Evolutionary conservation across 2,329 filamentous ascomycete genomes (phyloP).

Genomic region (Hymenoscyphus scutula): DNA sequence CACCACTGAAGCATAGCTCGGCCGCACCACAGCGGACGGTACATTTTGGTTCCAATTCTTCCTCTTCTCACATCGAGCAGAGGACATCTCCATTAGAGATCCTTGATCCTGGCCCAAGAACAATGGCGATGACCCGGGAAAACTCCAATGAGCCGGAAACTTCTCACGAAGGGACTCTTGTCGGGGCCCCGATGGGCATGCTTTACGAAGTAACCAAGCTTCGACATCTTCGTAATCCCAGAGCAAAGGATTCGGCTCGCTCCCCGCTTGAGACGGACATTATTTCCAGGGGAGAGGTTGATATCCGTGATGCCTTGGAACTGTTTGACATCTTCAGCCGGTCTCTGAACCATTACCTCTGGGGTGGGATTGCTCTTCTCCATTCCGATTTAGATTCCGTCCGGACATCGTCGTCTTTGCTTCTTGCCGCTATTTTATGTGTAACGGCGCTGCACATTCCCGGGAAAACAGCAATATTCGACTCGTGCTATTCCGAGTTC

Average conservation of each 20-base stretch:
- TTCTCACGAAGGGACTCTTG: constrained; percentile 33
- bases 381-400: constrained; percentile 49
- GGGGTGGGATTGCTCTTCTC: constrained; percentile 50
- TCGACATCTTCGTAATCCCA: constrained; percentile 40
- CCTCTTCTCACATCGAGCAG: not conserved
- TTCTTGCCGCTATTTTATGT: constrained; percentile 56
- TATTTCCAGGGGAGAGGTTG: constrained; percentile 47
- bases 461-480: constrained; percentile 50
- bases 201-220: constrained; percentile 54
- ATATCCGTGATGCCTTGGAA: constrained; percentile 47
- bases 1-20: not conserved
- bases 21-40: not conserved
- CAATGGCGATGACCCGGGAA: constrained; percentile 46
- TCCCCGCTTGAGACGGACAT: constrained; percentile 44
- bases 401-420: constrained; percentile 53
- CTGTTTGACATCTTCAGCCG: constrained; percentile 47
- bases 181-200: constrained; percentile 47
- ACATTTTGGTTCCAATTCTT: not conserved
- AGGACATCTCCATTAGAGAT: constrained; percentile 1
- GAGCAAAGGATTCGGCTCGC: constrained; percentile 21
- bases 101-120: constrained; percentile 33
- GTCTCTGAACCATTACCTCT: constrained; percentile 50
- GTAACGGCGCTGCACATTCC: constrained; percentile 60
- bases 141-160: constrained; percentile 38
- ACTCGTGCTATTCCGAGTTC: constrained; percentile 56